These are phyloP conservation scores for Manihot esculenta DNA, from an alignment of 441 rosid genomes.

Conservation along the genomic window DNA sequence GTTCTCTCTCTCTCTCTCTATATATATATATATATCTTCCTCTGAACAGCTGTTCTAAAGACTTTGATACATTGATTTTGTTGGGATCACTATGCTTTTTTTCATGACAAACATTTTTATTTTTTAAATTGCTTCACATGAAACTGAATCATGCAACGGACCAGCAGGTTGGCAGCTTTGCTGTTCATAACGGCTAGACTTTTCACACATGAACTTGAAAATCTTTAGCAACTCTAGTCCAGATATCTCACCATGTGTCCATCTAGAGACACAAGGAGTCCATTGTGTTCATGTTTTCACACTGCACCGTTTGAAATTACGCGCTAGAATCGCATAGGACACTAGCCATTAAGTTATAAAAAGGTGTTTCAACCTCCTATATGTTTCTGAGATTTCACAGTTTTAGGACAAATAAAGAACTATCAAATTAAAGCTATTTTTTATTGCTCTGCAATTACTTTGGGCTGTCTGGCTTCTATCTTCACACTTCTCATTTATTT, in stretches of 20 bases:
- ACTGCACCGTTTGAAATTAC: neutral
- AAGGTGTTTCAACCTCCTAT: neutral
- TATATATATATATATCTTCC: too few relatives aligned
- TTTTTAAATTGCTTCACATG: conserved; percentile 8
- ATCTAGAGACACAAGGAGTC: neutral
- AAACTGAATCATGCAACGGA: conserved; percentile 18
- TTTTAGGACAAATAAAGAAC: too few relatives aligned
- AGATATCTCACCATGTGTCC: neutral
- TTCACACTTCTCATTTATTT: neutral
- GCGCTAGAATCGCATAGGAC: neutral
- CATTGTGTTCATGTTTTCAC: neutral
- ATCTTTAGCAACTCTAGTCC: neutral
- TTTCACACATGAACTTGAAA: conserved; percentile 11
- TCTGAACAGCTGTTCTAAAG: neutral
- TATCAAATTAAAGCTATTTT: too few relatives aligned
- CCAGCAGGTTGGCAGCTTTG: conserved; percentile 12
- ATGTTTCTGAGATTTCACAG: neutral
- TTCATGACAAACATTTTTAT: neutral
- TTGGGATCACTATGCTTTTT: neutral
- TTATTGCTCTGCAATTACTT: neutral
- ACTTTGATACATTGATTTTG: neutral
- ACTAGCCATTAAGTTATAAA: neutral
- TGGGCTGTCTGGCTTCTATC: neutral
- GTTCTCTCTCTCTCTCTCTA: too few relatives aligned
- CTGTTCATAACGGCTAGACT: neutral